Evolutionary conservation across 179 eudicot species (phyloP).

Genomic region (Silene noctiflora): DNA sequence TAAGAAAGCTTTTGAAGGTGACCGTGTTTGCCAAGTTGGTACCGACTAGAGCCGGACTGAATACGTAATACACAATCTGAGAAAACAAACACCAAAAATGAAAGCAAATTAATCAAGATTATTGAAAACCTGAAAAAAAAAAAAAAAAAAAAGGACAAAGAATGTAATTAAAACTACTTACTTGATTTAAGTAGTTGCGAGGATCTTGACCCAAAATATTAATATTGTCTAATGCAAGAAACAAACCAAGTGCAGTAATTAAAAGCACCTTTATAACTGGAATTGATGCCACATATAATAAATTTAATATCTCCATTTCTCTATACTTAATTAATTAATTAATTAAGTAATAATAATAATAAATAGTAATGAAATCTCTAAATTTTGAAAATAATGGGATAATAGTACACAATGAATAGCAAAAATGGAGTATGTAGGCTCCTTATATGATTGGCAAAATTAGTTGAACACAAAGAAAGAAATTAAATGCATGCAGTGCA

Average conservation of each 20-base stretch:
- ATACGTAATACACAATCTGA: constrained; percentile 74
- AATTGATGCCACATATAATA: constrained; percentile 36
- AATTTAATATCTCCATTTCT: constrained; percentile 29
- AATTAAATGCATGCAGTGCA: too few species aligned
- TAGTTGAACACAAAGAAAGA: too few species aligned
- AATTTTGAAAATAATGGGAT: too few species aligned
- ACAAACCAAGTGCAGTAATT: constrained; percentile 32
- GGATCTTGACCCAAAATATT: constrained; percentile 30
- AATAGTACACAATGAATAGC: too few species aligned
- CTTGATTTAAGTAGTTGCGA: constrained; percentile 33
- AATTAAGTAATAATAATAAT: background rate
- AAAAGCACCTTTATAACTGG: constrained; percentile 41
- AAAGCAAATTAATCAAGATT: too few species aligned
- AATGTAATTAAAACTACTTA: background rate
- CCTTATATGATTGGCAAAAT: too few species aligned
- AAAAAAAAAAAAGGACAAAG: background rate
- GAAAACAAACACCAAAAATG: background rate
- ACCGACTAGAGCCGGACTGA: constrained; percentile 64
- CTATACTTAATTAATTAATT: background rate
- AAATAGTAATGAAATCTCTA: too few species aligned
- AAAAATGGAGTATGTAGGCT: too few species aligned
- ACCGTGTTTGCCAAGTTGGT: constrained; percentile 65
- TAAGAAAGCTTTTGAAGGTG: constrained; percentile 55
- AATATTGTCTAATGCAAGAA: constrained; percentile 36
- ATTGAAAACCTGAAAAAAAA: too few species aligned